Base-by-base conservation (phyloP, 768 basidiomycete species). In the Hygrocybe coccinea region DNA sequence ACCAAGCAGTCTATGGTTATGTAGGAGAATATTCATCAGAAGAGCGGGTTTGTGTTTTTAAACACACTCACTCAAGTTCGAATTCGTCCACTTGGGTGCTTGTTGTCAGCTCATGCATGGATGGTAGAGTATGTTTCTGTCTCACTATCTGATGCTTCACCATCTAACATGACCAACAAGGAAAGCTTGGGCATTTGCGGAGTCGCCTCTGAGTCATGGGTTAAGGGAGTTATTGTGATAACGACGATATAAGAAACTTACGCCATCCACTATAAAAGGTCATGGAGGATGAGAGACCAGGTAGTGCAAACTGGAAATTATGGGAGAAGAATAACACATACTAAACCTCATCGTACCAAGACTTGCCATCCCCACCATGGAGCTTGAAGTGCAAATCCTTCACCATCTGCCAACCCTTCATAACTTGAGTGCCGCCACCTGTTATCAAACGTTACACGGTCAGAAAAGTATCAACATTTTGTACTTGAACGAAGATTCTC, bases 131-230 rank as follows among this genome's bases (percentile, higher is more conserved):
- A 15, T 15, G n/a, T n/a, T n/a, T 15, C 15, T 15, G 12, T 4
- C 44, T 46, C 21, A 46, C 44, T 46, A 17, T 46, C 44, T 12
- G 44, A 19, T 46, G 44, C 44, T 24, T 46, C 44, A 24, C 44
- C 44, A 12, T 46, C 44, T 12, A 46, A 46, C 44, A 46, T 46
- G 44, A 46, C 44, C 12, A 46, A 12, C 21, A 46, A 22, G 44
- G 44, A 46, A 12, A 46, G 44, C 44, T 46, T 46, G 17, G 44
- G 44, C 44, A 46, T 46, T 46, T 46, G 44, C 17, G 44, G 44
- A 12, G 44, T 46, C 17, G 44, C 44, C 44, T 46, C 44, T 46
- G 21, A n/a, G 22, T 24, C 12, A 3, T 39, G 15, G 38, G 19
- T 14, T 5, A n/a, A n/a, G n/a, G 11, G 22, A 12, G 22, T 46